phyloP scores from a whole-genome alignment of 1,284 basidiomycete species.

The Ustilago shanxiensis region DNA sequence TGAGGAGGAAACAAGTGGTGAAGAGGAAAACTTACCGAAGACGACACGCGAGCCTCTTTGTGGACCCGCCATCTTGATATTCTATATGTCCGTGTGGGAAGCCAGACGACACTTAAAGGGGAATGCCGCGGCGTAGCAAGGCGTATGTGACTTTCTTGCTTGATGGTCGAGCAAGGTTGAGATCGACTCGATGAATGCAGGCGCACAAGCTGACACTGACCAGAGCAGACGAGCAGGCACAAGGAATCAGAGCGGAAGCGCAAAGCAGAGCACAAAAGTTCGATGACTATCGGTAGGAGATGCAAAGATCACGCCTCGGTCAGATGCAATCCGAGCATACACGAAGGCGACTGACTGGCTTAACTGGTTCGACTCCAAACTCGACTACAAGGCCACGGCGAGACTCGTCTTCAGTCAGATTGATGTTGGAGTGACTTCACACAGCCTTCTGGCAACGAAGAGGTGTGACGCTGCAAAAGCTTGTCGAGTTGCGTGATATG shows the following conservation, averaged over 20 bases:
- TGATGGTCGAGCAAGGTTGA: background rate
- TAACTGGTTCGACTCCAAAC: background rate
- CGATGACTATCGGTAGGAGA: slow-evolving; percentile 7
- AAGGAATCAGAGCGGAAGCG: slow-evolving; percentile 18
- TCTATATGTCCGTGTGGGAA: background rate
- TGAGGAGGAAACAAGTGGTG: background rate
- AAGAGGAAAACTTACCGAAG: slow-evolving; percentile 26
- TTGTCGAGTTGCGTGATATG: slow-evolving; percentile 9
- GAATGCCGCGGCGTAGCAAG: background rate
- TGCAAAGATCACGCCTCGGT: slow-evolving; percentile 17
- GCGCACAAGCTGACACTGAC: slow-evolving; percentile 16
- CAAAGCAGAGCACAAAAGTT: slow-evolving; percentile 23
- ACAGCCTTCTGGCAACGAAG: background rate
- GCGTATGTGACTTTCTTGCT: background rate
- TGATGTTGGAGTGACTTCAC: background rate
- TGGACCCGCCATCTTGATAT: slow-evolving; percentile 40
- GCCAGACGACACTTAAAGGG: background rate
- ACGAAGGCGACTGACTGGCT: slow-evolving; percentile 8
- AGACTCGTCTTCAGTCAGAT: background rate
- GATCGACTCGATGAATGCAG: background rate
- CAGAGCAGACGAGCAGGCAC: slow-evolving; percentile 7
- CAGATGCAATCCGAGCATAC: slow-evolving; percentile 5
- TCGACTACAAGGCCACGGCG: background rate
- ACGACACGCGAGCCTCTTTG: slow-evolving; percentile 56
- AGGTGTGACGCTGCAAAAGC: background rate